Conservation (phyloP, 164 flowering plant genomes). For the Berberis thunbergii region DNA sequence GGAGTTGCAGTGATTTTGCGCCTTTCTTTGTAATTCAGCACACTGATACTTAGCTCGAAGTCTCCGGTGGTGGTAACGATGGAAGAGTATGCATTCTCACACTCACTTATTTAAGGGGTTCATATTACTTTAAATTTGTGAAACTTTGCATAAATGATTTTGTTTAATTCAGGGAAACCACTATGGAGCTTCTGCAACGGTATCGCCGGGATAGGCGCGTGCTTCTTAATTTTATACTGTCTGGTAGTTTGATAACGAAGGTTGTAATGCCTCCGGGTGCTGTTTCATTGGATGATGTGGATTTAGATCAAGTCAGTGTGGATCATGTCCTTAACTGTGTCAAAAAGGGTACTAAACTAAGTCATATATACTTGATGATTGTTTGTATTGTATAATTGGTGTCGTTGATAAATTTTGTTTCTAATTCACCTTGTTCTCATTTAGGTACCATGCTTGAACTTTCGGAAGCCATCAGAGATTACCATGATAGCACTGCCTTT, state of each 20-base stretch:
- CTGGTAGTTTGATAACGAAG: conserved; percentile 84
- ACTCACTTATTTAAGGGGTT: not conserved
- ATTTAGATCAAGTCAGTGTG: conserved; percentile 95
- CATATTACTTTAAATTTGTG: not conserved
- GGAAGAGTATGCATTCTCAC: conserved; percentile 14
- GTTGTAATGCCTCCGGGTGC: conserved; percentile 99
- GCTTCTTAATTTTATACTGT: conserved; percentile 70
- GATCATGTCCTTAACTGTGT: conserved; percentile 81
- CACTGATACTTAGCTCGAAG: not conserved
- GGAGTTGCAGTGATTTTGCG: not conserved
- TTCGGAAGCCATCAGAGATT: conserved; percentile 92
- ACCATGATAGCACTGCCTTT: conserved; percentile 62
- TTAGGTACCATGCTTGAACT: conserved; percentile 89
- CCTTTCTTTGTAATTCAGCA: not conserved
- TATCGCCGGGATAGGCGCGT: conserved; percentile 79
- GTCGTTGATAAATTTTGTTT: too few relatives aligned
- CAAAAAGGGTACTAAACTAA: conserved; percentile 48
- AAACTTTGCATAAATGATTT: not conserved
- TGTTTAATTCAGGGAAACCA: conserved; percentile 47
- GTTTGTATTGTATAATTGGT: too few relatives aligned
- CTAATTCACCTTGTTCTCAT: not conserved
- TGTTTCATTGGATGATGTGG: conserved; percentile 89
- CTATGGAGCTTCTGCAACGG: conserved; percentile 65
- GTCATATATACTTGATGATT: too few relatives aligned
- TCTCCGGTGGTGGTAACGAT: not conserved